Base-by-base conservation (phyloP, 441 rosid species). In the Pelargonium myrrhifolium region DNA sequence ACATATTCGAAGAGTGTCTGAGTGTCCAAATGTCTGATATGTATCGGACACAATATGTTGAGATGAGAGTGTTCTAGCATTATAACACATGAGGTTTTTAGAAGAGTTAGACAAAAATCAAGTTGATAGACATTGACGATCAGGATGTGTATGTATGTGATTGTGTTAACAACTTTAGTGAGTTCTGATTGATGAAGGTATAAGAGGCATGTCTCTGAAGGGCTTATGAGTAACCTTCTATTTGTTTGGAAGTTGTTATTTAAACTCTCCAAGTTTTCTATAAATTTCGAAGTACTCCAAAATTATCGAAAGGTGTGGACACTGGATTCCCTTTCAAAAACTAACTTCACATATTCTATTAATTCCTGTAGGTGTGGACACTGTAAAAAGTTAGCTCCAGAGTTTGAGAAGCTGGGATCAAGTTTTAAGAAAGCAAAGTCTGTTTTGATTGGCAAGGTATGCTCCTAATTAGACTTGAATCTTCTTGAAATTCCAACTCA, bases 301-400 rank as follows among this genome's bases (percentile, higher is more conserved):
- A 15, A 14, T 51, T 15, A 14, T 35, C 39, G 58, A 15, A 51
- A 14, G 58, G 58, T 51, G 15, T 51, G 9, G 15, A 51, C 6
- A 51, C 6, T n/a, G n/a, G n/a, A n/a, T n/a, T n/a, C n/a, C n/a
- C n/a, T n/a, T n/a, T n/a, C n/a, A n/a, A 8, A 0, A 6, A 14
- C 17, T 51, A 51, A 35, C 39, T 35, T 35, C 39, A 35, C 39
- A 35, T 51, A 4, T 51, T 51, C 28, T 14, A 12, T 47, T 62
- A 7, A 9, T 61, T 37, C 43, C 71, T 47, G 65, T 80, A 86
- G 99, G 97, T 94, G 97, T 79, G 96, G 97, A 0, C 97, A 91
- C 81, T 91, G 97, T 83, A 87, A 91, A 80, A 91, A 91, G 85
- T 91, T 94, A 20, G 97, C 96, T 75, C 97, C 97, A 0, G 97